Base-by-base conservation (phyloP, 2,329 filamentous ascomycete genomes). In the Cytospora mali region DNA sequence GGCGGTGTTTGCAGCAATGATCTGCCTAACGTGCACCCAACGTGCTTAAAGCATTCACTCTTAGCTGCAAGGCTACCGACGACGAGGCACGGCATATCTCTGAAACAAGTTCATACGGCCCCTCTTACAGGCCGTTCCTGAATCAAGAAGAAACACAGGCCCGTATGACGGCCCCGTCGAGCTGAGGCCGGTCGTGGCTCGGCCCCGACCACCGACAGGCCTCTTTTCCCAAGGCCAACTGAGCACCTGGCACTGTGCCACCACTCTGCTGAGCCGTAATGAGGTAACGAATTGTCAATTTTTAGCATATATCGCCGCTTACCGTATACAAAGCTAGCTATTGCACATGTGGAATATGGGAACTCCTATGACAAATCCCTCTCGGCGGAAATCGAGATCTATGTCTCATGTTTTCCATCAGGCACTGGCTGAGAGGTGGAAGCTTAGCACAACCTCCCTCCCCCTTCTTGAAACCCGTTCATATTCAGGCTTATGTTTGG, bases 101-200 rank as follows among this genome's bases (percentile, higher is more conserved):
- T 60, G 57, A 60, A 60, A 60, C 57, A 48, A 29, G 9, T 39
- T 39, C 49, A 21, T 6, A 31, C 5, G 57, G 57, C 57, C 57
- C 29, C 25, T 25, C 27, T 46, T 35, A 54, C 50, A 42, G 57
- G 57, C 48, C 50, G 57, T 33, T 27, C 33, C 14, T 54, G 50
- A 46, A 23, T 23, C 5, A 46, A 46, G 21, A 46, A 23, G n/a
- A 46, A 46, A 23, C 35, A 42, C 35, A 46, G 13, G 21, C n/a
- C 14, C n/a, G 9, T 7, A 46, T 23, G 42, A 4, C 13, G n/a
- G 42, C 7, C n/a, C n/a, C 39, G 18, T 46, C 4, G n/a, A 21
- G 39, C 39, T 21, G 9, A 23, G 42, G 42, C 42, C 42, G 42
- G 42, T n/a, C 42, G 42, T 46, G 42, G n/a, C 42, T 46, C 42